Evolutionary conservation across 176 grass and related monocot genomes (phyloP), one percentile per base, ranked within the genome.

Genomic region (Oropetium thomaeum): DNA sequence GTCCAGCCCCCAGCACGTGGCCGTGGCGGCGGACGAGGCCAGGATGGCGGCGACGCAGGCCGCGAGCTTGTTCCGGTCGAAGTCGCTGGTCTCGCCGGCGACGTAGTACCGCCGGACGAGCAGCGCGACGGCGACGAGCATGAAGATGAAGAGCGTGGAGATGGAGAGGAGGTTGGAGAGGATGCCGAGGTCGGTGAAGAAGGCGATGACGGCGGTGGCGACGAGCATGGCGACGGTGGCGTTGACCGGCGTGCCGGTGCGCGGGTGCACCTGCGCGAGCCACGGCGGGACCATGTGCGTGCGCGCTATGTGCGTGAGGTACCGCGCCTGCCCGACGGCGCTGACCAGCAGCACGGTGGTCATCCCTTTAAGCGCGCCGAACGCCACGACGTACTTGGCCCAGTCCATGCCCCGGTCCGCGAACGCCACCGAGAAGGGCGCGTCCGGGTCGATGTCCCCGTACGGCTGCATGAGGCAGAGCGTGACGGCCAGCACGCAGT

Each of bases 101-200:
- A 85, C 85, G 69, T 93, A 89, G 75, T 93, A 86, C 0, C 90
- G 83, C 2, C 83, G 75, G 10, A 93, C 71, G 28, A 89, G 70
- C 26, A 93, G 80, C 33, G 90, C 76, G 13, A 93, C 66, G 30
- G 83, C 79, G 42, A 93, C 90, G 43, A 93, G 70, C 86, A 84
- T 89, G 80, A 93, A 93, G 65, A 89, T 89, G 80, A 93, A 93
- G 58, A 93, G 80, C 59, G 90, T 93, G 66, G 86, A 86, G 66
- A 93, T 93, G 68, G 90, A 93, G 16, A 89, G 79, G 15, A 93
- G 86, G 62, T 81, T 84, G 71, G 80, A 54, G 51, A 93, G 83
- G 75, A 93, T 78, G 61, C 1, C 8, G 65, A 88, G 86, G 71
- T 79, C 32, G 71, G 83, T 87, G 73, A 93, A 93, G 83, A 89